Evolutionary conservation across 2,329 filamentous ascomycete genomes (phyloP).

Genomic region (Fusarium sp.): DNA sequence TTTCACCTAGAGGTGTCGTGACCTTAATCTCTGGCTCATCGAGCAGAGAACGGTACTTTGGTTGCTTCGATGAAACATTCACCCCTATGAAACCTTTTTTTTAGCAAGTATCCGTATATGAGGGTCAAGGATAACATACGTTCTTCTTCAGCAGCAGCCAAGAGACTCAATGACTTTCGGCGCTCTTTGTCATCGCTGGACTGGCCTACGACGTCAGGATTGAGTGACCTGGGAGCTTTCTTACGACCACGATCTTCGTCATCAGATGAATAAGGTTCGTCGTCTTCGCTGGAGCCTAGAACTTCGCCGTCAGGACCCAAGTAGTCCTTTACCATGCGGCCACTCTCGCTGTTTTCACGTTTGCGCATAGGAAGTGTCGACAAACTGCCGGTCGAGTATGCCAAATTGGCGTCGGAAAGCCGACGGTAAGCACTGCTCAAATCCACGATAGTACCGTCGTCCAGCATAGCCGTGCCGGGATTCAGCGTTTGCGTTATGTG

Average conservation of each 20-base stretch:
- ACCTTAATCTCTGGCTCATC: constrained; percentile 74
- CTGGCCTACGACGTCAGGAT: constrained; percentile 54
- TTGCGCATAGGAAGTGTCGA: constrained; percentile 71
- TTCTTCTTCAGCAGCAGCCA: constrained; percentile 83
- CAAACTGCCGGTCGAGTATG: constrained; percentile 71
- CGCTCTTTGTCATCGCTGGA: constrained; percentile 53
- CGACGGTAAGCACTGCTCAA: constrained; percentile 76
- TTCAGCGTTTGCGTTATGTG: constrained; percentile 43
- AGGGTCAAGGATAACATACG: constrained; percentile 63
- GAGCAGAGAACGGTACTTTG: constrained; percentile 69
- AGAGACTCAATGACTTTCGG: constrained; percentile 67
- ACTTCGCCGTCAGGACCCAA: constrained; percentile 74
- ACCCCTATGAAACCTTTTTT: constrained; percentile 55
- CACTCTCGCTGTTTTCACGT: constrained; percentile 55
- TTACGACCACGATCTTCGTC: constrained; percentile 76
- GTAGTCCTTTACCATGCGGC: constrained; percentile 76
- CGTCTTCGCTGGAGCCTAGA: constrained; percentile 77
- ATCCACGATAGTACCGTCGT: constrained; percentile 72
- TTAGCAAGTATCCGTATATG: constrained; percentile 1
- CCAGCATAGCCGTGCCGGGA: constrained; percentile 61
- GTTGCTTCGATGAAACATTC: constrained; percentile 63
- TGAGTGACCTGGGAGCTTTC: constrained; percentile 61
- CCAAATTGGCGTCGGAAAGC: constrained; percentile 77
- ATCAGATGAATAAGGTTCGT: constrained; percentile 71
- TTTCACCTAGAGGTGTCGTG: constrained; percentile 72